Base-by-base conservation (phyloP, 768 basidiomycete species). In the Tricholoma terreum region DNA sequence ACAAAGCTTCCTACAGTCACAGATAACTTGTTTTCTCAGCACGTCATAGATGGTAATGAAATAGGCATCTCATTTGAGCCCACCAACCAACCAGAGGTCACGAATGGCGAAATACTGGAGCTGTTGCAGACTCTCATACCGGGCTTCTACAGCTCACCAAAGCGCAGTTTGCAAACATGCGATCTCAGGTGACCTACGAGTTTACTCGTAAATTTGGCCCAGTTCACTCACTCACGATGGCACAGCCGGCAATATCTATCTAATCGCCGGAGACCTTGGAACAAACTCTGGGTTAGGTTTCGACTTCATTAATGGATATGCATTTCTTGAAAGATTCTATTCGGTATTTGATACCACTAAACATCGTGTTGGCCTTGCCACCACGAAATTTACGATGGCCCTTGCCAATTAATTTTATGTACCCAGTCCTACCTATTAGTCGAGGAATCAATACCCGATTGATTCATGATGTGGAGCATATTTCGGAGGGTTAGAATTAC, bases 241-340 rank as follows among this genome's bases (percentile, higher is more conserved):
- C 24, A 64, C 45, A 0, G 35, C 66, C 14, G 59, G 57, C 55
- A 60, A 55, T 38, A 65, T 75, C 30, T 77, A 76, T 54, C 69
- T 75, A 35, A 66, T 77, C 50, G 71, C 75, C 55, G 69, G 48
- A 63, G 33, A 74, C 65, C 58, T 79, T 35, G 83, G 82, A 31
- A 61, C 70, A 1, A 60, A 62, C 15, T 63, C 72, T 9, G 81
- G 79, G 49, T 17, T 73, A 58, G 84, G 81, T 12, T 67, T 84
- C 15, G 80, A 83, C 70, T 83, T 84, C 59, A 75, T 85, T 66
- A 77, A 83, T 67, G 81, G 84, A 14, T 75, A 73, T 63, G 62
- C 69, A 4, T 85, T 82, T 76, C 72, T 85, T 22, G 75, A 77
- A 69, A 82, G 86, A 11, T 87, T 83, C 78, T 87, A 87, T 72